Evolutionary conservation across 768 basidiomycete genomes (phyloP).

Genomic region (Suillus placidus): DNA sequence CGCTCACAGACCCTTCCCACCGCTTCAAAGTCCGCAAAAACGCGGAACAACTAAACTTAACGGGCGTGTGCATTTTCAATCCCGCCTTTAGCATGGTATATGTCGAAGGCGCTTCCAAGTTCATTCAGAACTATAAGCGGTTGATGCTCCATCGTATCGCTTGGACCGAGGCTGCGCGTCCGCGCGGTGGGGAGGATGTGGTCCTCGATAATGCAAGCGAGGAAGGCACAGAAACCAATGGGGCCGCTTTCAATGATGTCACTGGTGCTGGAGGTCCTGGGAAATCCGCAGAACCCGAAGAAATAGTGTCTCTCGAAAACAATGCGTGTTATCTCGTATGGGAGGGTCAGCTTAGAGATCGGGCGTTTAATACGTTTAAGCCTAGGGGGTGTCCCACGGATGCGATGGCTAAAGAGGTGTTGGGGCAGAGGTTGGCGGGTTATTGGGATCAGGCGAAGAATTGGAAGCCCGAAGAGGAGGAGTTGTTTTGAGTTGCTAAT

Average conservation of each 20-base stretch:
- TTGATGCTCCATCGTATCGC: conserved; percentile 86
- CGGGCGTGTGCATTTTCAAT: conserved; percentile 90
- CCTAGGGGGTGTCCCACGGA: conserved; percentile 86
- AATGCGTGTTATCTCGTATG: conserved; percentile 92
- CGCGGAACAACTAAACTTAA: conserved; percentile 86
- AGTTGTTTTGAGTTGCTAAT: conserved; percentile 50
- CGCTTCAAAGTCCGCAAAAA: conserved; percentile 97
- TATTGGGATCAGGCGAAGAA: conserved; percentile 97
- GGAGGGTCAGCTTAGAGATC: conserved; percentile 88
- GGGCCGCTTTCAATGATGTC: conserved; percentile 25
- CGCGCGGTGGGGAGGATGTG: conserved; percentile 72
- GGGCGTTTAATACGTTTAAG: conserved; percentile 78
- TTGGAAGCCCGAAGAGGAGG: conserved; percentile 82
- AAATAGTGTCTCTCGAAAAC: conserved; percentile 63
- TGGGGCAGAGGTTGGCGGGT: conserved; percentile 83
- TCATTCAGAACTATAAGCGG: conserved; percentile 83
- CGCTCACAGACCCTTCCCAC: conserved; percentile 88
- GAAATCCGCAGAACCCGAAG: conserved; percentile 25
- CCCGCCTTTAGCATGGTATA: conserved; percentile 89
- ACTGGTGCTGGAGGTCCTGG: conserved; percentile 35
- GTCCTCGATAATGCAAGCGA: conserved; percentile 60
- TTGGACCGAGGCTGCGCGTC: conserved; percentile 91
- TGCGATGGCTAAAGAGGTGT: conserved; percentile 77
- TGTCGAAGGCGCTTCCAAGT: conserved; percentile 89
- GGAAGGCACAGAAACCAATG: conserved; percentile 36